phyloP scores from a whole-genome alignment of 2,329 filamentous ascomycete genomes.

The Calonectria hawksworthii region DNA sequence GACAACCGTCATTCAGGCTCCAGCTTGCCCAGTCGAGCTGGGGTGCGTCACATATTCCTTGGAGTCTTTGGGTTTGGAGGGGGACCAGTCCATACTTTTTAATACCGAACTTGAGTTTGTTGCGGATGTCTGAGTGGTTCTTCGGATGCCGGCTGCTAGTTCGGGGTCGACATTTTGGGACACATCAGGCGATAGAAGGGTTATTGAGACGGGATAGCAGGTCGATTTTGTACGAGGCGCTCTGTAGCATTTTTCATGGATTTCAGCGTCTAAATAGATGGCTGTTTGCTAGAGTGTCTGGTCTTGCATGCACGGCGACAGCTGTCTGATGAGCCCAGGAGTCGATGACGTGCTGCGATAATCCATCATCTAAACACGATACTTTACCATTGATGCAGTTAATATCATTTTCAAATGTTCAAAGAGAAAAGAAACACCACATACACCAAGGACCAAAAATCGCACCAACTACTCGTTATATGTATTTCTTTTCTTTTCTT shows the following conservation, averaged over 20 bases:
- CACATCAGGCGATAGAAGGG: slow-evolving; percentile 39
- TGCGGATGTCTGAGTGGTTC: slow-evolving; percentile 39
- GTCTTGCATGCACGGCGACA: neutral
- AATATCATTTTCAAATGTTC: slow-evolving; percentile 3
- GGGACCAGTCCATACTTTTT: slow-evolving; percentile 55
- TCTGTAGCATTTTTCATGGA: slow-evolving; percentile 44
- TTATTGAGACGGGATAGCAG: slow-evolving; percentile 37
- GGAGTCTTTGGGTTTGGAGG: slow-evolving; percentile 58
- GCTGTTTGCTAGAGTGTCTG: slow-evolving; percentile 38
- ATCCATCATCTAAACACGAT: slow-evolving; percentile 10
- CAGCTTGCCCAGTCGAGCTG: slow-evolving; percentile 46
- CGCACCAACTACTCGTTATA: too few relatives aligned
- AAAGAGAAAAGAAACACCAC: neutral
- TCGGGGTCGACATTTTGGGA: slow-evolving; percentile 37
- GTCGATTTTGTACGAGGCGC: slow-evolving; percentile 43
- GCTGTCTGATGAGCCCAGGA: slow-evolving; percentile 12
- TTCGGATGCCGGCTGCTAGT: slow-evolving; percentile 32
- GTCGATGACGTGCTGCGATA: slow-evolving; percentile 23
- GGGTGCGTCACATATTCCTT: slow-evolving; percentile 54
- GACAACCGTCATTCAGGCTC: slow-evolving; percentile 46
- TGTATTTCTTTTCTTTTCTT: neutral
- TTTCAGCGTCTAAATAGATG: slow-evolving; percentile 47
- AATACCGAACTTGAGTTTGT: slow-evolving; percentile 51
- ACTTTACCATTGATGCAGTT: slow-evolving; percentile 6
- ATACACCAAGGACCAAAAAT: too few relatives aligned